phyloP scores from a whole-genome alignment of 169 alveolate species.

The Cyclospora cayetanensis region DNA sequence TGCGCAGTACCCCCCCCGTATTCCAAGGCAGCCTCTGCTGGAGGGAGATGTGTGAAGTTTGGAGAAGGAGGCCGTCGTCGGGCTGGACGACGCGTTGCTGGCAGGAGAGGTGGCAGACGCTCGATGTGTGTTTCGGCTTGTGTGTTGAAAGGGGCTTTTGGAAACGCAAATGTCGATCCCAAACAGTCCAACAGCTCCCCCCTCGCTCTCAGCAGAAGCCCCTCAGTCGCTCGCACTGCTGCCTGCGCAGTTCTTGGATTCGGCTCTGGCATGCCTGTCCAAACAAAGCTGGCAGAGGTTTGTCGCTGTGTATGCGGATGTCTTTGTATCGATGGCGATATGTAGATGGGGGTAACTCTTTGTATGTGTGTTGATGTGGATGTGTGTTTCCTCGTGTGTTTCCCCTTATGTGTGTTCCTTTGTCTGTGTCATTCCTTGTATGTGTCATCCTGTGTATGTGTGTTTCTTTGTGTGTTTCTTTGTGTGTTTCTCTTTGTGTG shows the following conservation, averaged over 20 bases:
- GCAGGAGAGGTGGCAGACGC: not conserved
- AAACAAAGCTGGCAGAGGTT: not conserved
- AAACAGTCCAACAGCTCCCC: not conserved
- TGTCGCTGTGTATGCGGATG: not conserved
- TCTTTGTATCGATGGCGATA: not conserved
- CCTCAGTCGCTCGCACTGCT: constrained; percentile 41
- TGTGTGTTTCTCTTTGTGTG: not conserved
- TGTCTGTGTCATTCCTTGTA: not conserved
- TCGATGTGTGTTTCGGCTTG: not conserved
- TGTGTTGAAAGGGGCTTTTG: not conserved
- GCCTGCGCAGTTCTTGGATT: constrained; percentile 40
- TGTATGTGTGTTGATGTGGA: not conserved
- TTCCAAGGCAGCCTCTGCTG: no score
- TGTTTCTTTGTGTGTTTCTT: not conserved
- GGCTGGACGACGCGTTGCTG: constrained; percentile 15
- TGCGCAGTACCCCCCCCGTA: no score
- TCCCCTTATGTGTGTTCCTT: not conserved
- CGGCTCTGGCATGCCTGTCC: constrained; percentile 51
- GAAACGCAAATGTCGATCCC: not conserved
- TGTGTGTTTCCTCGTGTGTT: not conserved
- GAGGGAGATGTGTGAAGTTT: no score
- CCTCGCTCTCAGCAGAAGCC: constrained; percentile 21
- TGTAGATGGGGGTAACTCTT: not conserved
- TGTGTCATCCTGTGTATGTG: not conserved
- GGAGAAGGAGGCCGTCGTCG: no score